Conservation (phyloP, 768 basidiomycete genomes). For the Atractiella rhizophila region DNA sequence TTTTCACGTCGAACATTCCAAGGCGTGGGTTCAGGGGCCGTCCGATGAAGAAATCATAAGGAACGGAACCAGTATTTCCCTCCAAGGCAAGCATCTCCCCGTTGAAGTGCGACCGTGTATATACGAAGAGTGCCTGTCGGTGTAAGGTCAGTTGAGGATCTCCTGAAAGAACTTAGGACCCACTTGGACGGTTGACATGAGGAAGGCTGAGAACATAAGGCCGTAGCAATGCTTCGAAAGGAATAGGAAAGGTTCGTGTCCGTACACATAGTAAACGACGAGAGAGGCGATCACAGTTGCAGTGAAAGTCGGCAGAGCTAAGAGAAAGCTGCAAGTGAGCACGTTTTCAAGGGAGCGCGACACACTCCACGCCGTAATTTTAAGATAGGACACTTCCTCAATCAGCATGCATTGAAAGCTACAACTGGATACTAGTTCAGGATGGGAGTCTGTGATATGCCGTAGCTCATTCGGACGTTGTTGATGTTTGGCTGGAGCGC, state of each 20-base stretch:
- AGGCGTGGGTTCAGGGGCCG: constrained; percentile 75
- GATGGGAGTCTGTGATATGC: no score
- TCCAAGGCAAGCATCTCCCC: constrained; percentile 60
- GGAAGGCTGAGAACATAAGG: constrained; percentile 51
- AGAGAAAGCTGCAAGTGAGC: no score
- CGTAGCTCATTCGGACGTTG: no score
- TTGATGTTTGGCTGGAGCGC: no score
- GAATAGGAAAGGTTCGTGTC: constrained; percentile 60
- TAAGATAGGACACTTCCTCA: no score
- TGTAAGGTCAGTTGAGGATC: background rate
- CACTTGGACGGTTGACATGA: constrained; percentile 50
- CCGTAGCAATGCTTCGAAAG: constrained; percentile 80
- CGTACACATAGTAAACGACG: constrained; percentile 46
- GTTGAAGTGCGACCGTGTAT: constrained; percentile 23
- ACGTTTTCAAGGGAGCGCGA: no score
- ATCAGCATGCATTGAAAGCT: no score
- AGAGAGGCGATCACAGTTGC: constrained; percentile 46
- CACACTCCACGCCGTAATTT: no score
- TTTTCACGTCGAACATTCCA: constrained; percentile 48
- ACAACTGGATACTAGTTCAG: no score
- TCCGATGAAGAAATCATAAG: constrained; percentile 90
- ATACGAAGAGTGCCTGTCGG: constrained; percentile 33
- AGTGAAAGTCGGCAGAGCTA: constrained; percentile 70
- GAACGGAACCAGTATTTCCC: constrained; percentile 59
- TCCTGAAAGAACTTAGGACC: no score